Evolutionary conservation across 306 rosid genomes (phyloP).

Genomic region (Begonia loranthoides): DNA sequence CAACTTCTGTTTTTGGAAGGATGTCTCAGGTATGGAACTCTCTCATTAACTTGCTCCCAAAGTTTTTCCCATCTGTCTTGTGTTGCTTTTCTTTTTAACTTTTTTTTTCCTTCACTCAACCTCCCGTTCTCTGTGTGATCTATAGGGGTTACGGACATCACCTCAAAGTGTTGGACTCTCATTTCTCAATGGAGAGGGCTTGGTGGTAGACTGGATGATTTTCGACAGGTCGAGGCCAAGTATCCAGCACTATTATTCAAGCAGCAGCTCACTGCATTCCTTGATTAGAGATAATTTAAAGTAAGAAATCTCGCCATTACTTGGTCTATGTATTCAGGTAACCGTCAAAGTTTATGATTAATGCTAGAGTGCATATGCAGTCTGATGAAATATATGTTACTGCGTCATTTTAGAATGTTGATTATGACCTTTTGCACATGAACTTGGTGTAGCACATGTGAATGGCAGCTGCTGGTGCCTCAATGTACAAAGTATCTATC

Average conservation of each 20-base stretch:
- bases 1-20: constrained; percentile 95
- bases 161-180: constrained; percentile 91
- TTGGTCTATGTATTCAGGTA: constrained; percentile 97
- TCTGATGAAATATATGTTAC: too few relatives aligned
- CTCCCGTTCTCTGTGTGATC: constrained; percentile 10
- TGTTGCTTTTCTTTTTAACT: constrained; percentile 1
- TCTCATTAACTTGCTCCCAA: neutral
- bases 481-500: too few relatives aligned
- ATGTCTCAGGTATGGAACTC: constrained; percentile 74
- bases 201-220: constrained; percentile 65
- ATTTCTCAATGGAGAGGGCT: constrained; percentile 85
- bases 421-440: too few relatives aligned
- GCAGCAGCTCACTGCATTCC: constrained; percentile 99
- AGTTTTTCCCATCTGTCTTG: neutral
- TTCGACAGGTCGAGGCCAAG: constrained; percentile 97
- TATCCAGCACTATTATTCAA: constrained; percentile 93
- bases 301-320: constrained; percentile 97
- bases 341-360: too few relatives aligned
- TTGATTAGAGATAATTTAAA: constrained; percentile 88
- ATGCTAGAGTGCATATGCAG: too few relatives aligned
- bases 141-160: constrained; percentile 81
- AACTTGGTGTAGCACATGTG: too few relatives aligned
- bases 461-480: too few relatives aligned
- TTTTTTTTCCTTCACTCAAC: constrained; percentile 12
- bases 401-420: too few relatives aligned